Base-by-base conservation (phyloP, 1,139 yeast genomes). In the Candida tunisiensis region DNA sequence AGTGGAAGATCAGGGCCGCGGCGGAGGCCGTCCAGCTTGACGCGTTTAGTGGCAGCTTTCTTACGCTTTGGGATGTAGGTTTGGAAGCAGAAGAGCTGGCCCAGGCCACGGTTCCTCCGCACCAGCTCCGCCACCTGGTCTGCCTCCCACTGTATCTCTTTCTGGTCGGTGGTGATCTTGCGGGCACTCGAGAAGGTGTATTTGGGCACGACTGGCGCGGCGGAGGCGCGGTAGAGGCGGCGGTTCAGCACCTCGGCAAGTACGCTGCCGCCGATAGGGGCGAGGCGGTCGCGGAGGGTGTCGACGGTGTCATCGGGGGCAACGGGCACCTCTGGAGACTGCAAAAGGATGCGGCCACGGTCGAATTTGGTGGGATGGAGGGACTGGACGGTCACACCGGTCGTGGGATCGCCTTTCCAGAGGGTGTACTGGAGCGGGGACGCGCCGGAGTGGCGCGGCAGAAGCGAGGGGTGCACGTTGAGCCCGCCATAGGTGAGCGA, bases 351-450 rank as follows among this genome's bases (percentile, higher is more conserved):
- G 5, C 61, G 57, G 1, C 99, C 99, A 24, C 57, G 61, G 41
- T 88, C 99, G 42, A 88, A 88, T 43, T 73, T 64, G 1, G 75
- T 65, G 0, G 95, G 94, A 45, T 88, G 94, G 12, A 88, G 51
- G 0, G 93, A 79, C 47, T 88, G 99, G 0, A 91, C 65, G 0
- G 95, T 69, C 8, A 82, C 93, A 0, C 98, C 98, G 0, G 96
- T 74, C 16, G 31, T 37, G 1, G 37, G 24, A 37, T 77, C 88
- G 28, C 61, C 61, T 36, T 77, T 69, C 41, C 83, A 50, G 15
- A 91, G 49, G 0, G 94, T 74, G 35, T 70, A 64, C 37, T 88
- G 96, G 5, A 91, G 54, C 0, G 99, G 99, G 2, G 95, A 75
- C 0, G 96, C 72, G 0, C 99, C 99, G 2, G 85, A 65, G 42